Evolutionary conservation across 768 basidiomycete species (phyloP), one percentile per base, ranked within the genome.

Genomic region (Termitomyces sp.): DNA sequence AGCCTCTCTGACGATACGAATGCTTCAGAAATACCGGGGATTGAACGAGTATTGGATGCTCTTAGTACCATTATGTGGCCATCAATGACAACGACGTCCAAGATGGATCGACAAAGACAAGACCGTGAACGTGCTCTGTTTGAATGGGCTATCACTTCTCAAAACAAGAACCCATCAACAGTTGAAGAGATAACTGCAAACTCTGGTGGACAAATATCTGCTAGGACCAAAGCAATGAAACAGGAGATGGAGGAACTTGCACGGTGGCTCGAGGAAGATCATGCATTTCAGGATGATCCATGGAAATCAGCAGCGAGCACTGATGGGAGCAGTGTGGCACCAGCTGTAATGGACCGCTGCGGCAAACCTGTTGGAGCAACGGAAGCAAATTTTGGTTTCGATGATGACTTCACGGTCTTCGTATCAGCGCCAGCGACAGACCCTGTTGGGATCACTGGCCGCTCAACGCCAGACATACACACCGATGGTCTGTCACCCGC

Each of bases 11-110:
- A 56, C 24, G 38, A 49, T 5, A 51, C 28, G 51, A 13, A 20
- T 50, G 43, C 32, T 51, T 36, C 48, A 83, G 84, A 72, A 18
- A 76, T 83, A 52, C 80, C 80, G 20, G 65, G 73, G 13, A 78
- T 91, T 35, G 80, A 83, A 32, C 84, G 92, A 26, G 84, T 92
- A 8, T 63, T 90, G 20, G 90, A 92, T 65, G 88, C 91, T 11
- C 73, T 94, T 45, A 87, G 89, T 68, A 92, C 92, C 0, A 83
- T 94, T 64, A 91, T 93, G 86, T 94, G 91, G 91, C 87, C 91
- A 4, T 87, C 87, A 0, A 86, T 94, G 82, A 71, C 81, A 49
- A 73, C 79, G 24, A 70, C 66, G 33, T 65, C 65, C 6, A 72
- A 68, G 49, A 26, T 47, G 13, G 30, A 51, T 28, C 18, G 22